Evolutionary conservation across 805 yeast species (phyloP), one percentile per base, ranked within the genome.

Genomic region (Kuraishia capsulata): DNA sequence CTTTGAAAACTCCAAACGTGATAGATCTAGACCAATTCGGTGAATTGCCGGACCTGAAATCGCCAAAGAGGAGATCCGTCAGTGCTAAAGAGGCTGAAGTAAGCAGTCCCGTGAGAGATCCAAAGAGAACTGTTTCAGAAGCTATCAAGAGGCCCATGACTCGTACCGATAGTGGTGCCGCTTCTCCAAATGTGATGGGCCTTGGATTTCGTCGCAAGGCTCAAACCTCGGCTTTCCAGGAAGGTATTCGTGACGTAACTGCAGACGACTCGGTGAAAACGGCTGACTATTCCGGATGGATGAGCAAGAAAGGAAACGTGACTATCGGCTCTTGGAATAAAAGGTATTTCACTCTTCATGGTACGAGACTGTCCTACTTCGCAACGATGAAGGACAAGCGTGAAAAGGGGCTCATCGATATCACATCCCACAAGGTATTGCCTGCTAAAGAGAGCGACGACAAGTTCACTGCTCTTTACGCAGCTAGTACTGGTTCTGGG

Each of bases 401-500:
- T 45, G 99, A 92, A 55, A 80, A 83, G 49, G 99, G 99, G 0
- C 64, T 92, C 39, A 92, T 92, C 45, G 99, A 92, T 59, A 88
- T 92, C 40, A 92, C 97, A 0, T 87, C 96, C 0, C 97, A 92
- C 59, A 73, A 85, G 47, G 97, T 90, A 1, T 64, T 87, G 20
- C 94, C 96, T 1, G 80, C 85, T 0, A 69, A 67, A 42, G 89
- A 81, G 42, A 61, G 69, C 11, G 95, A 86, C 49, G 97, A 89
- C 61, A 85, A 82, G 54, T 17, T 58, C 3, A 78, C 86, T 29
- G 85, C 96, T 0, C 61, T 90, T 35, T 85, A 85, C 57, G 97
- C 97, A 1, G 92, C 96, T 0, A 79, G 90, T 24, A 82, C 95
- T 3, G 96, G 97, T 6, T 81, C 84, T 33, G 97, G 97, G n/a